Evolutionary conservation across 2,329 filamentous ascomycete genomes (phyloP).

Genomic region (Claviceps citrina): DNA sequence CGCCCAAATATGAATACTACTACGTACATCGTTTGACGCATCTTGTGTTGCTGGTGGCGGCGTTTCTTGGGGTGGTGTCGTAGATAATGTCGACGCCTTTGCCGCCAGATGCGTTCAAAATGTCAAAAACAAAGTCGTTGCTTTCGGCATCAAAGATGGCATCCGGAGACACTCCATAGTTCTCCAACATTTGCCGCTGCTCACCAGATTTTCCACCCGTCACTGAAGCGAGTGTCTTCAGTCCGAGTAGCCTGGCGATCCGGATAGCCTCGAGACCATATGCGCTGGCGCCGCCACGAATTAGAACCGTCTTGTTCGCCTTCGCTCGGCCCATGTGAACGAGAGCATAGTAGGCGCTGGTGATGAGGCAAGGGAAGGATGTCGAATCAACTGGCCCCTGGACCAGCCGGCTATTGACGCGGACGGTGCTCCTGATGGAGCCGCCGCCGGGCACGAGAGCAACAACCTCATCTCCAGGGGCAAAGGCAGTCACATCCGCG

Average conservation of each 20-base stretch:
- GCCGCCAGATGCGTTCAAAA: conserved; percentile 19
- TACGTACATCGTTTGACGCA: conserved; percentile 23
- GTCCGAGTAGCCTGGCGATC: conserved; percentile 22
- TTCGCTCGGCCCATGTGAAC: conserved; percentile 15
- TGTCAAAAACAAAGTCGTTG: conserved; percentile 17
- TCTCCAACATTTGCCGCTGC: conserved; percentile 23
- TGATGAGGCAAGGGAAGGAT: conserved; percentile 23
- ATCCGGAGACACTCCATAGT: conserved; percentile 18
- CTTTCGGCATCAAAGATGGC: conserved; percentile 24
- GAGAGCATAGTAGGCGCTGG: conserved; percentile 29
- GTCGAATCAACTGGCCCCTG: conserved; percentile 11
- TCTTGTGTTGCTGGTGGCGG: conserved; percentile 17
- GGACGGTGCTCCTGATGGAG: conserved; percentile 20
- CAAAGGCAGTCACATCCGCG: conserved; percentile 15
- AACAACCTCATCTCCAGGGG: conserved; percentile 26
- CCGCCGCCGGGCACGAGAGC: conserved; percentile 22
- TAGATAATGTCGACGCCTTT: conserved; percentile 29
- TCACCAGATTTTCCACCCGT: conserved; percentile 12
- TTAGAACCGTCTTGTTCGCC: conserved; percentile 21
- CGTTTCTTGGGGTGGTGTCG: conserved; percentile 25
- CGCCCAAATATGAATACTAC: neutral
- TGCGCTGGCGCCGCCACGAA: conserved; percentile 29
- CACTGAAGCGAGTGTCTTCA: conserved; percentile 28
- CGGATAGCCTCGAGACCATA: conserved; percentile 29
- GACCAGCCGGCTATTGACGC: conserved; percentile 22